Base-by-base conservation (phyloP, 768 basidiomycete genomes). In the Hypsizygus marmoreus region DNA sequence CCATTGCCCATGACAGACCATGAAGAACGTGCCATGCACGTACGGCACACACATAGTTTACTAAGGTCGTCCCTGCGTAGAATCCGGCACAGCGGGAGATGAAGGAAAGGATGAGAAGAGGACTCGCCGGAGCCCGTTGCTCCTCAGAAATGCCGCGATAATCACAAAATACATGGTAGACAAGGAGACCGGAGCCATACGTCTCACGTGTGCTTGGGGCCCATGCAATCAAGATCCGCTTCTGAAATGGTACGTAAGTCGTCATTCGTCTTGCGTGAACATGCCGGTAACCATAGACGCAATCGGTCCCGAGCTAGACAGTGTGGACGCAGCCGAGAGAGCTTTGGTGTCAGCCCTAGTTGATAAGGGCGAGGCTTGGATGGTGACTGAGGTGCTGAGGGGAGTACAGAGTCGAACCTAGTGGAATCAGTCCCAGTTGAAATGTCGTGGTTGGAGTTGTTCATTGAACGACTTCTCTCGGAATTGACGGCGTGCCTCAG, bases 1-100 rank as follows among this genome's bases (percentile, higher is more conserved):
- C 50, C 1, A 68, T 43, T 0, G 11, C 33, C 69, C 70, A 77
- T 0, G 20, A 33, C 0, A 71, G 4, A 0, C 73, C 60, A 44
- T 80, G 75, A 0, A 78, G 38, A 1, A 69, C 56, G 50, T 80
- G 75, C 76, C 76, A 80, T 2, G 76, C 74, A 1, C 66, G 53
- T 1, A 79, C 33, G 0, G 67, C 70, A 2, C 51, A 49, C 0
- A 75, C 14, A 43, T 72, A 75, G 55, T 75, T 76, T 1, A 40
- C 29, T 0, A 77, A 49, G 0, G 71, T 61, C 12, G 40, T 48
- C 0, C 57, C 60, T 0, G 72, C 45, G 45, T 71, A 72, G 0
- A 61, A 29, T 0, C 72, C 72, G 0, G 66, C 65, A 0, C 63
- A 46, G 2, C n/a, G 51, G 0, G 71, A 36, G 0, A 73, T 45